Evolutionary conservation across 352 stramenopile genomes (phyloP).

Genomic region (Phytophthora palmivora): DNA sequence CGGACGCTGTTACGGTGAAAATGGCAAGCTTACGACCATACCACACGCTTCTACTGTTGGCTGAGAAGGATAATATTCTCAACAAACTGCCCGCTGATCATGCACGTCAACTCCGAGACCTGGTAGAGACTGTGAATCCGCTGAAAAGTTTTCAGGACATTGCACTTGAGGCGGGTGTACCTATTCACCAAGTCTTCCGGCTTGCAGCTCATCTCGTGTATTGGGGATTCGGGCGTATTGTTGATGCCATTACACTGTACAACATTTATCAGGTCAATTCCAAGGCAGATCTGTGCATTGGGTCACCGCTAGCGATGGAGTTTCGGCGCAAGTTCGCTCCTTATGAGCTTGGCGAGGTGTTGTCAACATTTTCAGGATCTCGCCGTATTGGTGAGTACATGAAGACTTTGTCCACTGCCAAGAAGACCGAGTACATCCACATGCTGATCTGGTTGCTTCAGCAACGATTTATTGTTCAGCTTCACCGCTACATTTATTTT

Average conservation of each 20-base stretch:
- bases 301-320: slow-evolving; percentile 63
- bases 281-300: slow-evolving; percentile 55
- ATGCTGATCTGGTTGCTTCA: slow-evolving; percentile 91
- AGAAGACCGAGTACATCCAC: slow-evolving; percentile 89
- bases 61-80: slow-evolving; percentile 71
- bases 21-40: slow-evolving; percentile 81
- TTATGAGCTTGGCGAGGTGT: slow-evolving; percentile 75
- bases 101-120: slow-evolving; percentile 73
- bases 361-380: slow-evolving; percentile 76
- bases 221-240: slow-evolving; percentile 81
- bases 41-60: slow-evolving; percentile 80
- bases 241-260: slow-evolving; percentile 87
- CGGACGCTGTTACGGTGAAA: slow-evolving; percentile 63
- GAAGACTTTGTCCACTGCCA: slow-evolving; percentile 65
- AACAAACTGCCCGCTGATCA: slow-evolving; percentile 74
- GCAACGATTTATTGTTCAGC: slow-evolving; percentile 81
- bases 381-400: slow-evolving; percentile 81
- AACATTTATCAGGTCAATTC: slow-evolving; percentile 88
- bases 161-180: slow-evolving; percentile 74
- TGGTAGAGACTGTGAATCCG: slow-evolving; percentile 81
- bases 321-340: slow-evolving; percentile 79
- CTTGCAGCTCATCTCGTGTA: slow-evolving; percentile 85
- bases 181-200: slow-evolving; percentile 85
- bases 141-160: slow-evolving; percentile 90
- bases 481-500: slow-evolving; percentile 90